These are phyloP conservation scores for Solanum sparsipilum DNA, from an alignment of 257 asterid genomes.

Conservation along the genomic window DNA sequence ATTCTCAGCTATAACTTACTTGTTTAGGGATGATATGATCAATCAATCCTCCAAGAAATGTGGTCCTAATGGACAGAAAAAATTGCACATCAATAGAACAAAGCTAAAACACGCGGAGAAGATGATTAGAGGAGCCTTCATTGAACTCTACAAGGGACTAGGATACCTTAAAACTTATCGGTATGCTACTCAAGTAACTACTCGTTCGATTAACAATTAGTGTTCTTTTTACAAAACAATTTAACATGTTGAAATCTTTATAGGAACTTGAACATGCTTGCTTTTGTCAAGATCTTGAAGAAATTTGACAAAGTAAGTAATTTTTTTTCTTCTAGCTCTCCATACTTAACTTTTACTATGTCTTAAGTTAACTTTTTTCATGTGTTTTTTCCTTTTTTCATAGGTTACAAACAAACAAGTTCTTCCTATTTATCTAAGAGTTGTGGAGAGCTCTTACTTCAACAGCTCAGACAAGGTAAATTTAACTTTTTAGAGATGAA, in stretches of 20 bases:
- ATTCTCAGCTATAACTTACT: conserved; percentile 62
- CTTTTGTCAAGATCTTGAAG: conserved; percentile 88
- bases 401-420: conserved; percentile 86
- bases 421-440: conserved; percentile 79
- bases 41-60: conserved; percentile 66
- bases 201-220: neutral
- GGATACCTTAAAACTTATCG: conserved; percentile 77
- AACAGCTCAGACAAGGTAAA: conserved; percentile 90
- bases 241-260: neutral
- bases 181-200: conserved; percentile 15
- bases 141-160: conserved; percentile 87
- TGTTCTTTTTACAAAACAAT: neutral
- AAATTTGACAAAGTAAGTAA: conserved; percentile 81
- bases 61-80: conserved; percentile 34
- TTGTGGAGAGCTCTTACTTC: conserved; percentile 87
- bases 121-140: conserved; percentile 76
- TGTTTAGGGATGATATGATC: conserved; percentile 74
- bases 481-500: neutral
- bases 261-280: conserved; percentile 89
- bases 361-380: conserved; percentile 11
- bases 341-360: neutral
- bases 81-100: conserved; percentile 47
- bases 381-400: neutral
- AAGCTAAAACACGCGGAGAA: conserved; percentile 83
- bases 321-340: neutral